Conservation (phyloP, 2,329 filamentous ascomycete genomes). For the Exophiala sideris region DNA sequence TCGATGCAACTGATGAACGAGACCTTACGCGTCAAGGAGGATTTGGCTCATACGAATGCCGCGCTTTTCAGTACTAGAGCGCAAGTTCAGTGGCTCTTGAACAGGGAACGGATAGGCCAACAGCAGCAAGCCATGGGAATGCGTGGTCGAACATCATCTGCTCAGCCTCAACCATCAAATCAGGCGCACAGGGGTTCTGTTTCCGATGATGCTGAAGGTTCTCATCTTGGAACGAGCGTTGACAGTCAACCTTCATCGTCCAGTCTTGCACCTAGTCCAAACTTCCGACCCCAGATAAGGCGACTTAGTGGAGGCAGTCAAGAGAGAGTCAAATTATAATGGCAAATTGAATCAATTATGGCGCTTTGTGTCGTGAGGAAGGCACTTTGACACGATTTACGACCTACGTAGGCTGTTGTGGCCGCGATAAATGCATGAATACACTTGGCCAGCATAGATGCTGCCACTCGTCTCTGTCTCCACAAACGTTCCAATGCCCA, state of each 20-base stretch:
- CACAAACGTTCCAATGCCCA: too few relatives aligned
- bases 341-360: not conserved
- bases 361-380: not conserved
- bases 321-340: slow-evolving; percentile 23
- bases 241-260: slow-evolving; percentile 14
- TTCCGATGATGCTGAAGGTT: slow-evolving; percentile 13
- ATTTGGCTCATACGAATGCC: slow-evolving; percentile 60
- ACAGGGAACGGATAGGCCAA: slow-evolving; percentile 44
- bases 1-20: slow-evolving; percentile 64
- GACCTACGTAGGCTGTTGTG: not conserved
- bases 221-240: slow-evolving; percentile 9
- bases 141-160: slow-evolving; percentile 20
- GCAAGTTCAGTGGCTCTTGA: slow-evolving; percentile 62
- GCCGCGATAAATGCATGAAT: too few relatives aligned
- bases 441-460: too few relatives aligned
- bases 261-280: slow-evolving; percentile 15
- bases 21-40: slow-evolving; percentile 58
- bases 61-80: slow-evolving; percentile 57
- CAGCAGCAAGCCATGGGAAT: slow-evolving; percentile 23
- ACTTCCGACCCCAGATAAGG: slow-evolving; percentile 20
- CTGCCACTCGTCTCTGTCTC: too few relatives aligned
- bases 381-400: too few relatives aligned
- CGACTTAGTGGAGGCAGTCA: slow-evolving; percentile 21
- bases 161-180: slow-evolving; percentile 14
- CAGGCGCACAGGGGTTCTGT: slow-evolving; percentile 14